Evolutionary conservation across 225 moss, liverwort and hornwort species (phyloP).

Genomic region (Polytrichum formosum): DNA sequence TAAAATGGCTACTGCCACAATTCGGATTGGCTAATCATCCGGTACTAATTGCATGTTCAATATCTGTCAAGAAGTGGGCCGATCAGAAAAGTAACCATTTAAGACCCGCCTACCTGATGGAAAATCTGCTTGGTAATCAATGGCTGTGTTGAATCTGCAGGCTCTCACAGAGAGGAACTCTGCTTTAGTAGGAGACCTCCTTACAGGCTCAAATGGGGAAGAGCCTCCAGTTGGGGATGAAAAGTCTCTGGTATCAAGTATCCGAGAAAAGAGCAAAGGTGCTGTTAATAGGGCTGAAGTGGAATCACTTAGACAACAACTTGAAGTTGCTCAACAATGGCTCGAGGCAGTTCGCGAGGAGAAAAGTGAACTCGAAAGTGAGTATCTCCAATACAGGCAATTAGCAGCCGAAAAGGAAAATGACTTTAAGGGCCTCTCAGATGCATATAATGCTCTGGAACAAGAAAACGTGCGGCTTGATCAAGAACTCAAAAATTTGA

Average conservation of each 20-base stretch:
- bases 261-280: slow-evolving; percentile 43
- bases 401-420: slow-evolving; percentile 60
- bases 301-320: slow-evolving; percentile 52
- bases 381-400: slow-evolving; percentile 52
- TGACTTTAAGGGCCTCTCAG: slow-evolving; percentile 80
- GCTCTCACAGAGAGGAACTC: slow-evolving; percentile 73
- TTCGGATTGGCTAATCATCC: too few relatives aligned
- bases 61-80: too few relatives aligned
- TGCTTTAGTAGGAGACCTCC: slow-evolving; percentile 68
- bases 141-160: slow-evolving; percentile 23
- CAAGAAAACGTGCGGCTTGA: slow-evolving; percentile 72
- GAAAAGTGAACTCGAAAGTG: slow-evolving; percentile 54
- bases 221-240: slow-evolving; percentile 37
- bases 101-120: background rate
- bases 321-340: slow-evolving; percentile 49
- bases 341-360: slow-evolving; percentile 51
- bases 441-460: slow-evolving; percentile 87
- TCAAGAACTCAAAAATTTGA: slow-evolving; percentile 59
- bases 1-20: too few relatives aligned
- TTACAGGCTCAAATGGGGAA: slow-evolving; percentile 41
- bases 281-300: slow-evolving; percentile 64
- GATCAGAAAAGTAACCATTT: too few relatives aligned
- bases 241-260: slow-evolving; percentile 28
- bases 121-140: background rate
- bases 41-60: too few relatives aligned